Conservation (phyloP, 2,329 filamentous ascomycete genomes). For the Cladosporium sp. region DNA sequence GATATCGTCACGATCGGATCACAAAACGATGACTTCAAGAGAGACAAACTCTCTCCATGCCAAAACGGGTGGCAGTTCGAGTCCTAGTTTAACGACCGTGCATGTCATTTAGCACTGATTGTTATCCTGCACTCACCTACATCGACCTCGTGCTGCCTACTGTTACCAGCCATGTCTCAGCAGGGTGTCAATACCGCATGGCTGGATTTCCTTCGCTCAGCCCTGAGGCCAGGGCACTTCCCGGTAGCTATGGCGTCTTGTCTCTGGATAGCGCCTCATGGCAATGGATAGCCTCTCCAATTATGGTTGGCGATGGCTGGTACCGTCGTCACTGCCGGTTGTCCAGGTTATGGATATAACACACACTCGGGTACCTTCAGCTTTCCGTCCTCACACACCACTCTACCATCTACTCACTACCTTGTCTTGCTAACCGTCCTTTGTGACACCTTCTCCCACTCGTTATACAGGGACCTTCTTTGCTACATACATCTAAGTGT, state of each 20-base stretch:
- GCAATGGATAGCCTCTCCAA: conserved; percentile 2
- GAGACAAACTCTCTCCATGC: conserved; percentile 16
- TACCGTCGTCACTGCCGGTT: conserved; percentile 11
- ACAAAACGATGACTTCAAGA: background rate
- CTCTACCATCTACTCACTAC: conserved; percentile 11
- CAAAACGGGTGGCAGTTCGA: conserved; percentile 19
- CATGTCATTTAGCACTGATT: conserved; percentile 7
- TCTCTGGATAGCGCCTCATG: conserved; percentile 16
- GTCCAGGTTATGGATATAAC: conserved; percentile 17
- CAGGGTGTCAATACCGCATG: conserved; percentile 18
- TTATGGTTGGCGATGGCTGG: conserved; percentile 19
- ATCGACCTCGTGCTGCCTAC: background rate
- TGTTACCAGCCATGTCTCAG: conserved; percentile 18
- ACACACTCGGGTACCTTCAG: conserved; percentile 8
- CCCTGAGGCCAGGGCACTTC: conserved; percentile 13
- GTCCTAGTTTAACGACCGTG: conserved; percentile 3
- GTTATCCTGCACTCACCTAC: conserved; percentile 14
- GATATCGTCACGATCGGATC: background rate
- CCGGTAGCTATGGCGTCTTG: conserved; percentile 20
- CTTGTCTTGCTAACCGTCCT: conserved; percentile 18
- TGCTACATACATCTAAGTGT: background rate
- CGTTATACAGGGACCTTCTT: conserved; percentile 1
- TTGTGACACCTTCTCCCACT: conserved; percentile 18
- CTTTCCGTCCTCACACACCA: conserved; percentile 14
- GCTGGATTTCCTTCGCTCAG: conserved; percentile 18